Conservation (phyloP, 2,329 filamentous ascomycete genomes). For the Venturia asperata region DNA sequence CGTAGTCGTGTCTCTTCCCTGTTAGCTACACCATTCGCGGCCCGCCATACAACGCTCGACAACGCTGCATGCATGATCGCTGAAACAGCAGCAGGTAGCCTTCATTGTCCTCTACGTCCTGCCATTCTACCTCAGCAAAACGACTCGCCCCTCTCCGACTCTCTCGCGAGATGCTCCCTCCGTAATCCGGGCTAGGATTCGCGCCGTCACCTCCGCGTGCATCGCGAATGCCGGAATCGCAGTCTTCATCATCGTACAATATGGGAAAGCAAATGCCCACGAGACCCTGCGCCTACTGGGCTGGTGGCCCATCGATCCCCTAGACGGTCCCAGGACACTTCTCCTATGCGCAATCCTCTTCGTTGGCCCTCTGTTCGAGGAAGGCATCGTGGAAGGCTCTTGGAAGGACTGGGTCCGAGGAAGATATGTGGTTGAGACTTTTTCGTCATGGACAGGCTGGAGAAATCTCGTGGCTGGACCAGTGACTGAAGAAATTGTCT, state of each 20-base stretch:
- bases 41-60: not conserved
- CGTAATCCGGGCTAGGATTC: constrained; percentile 79
- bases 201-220: constrained; percentile 71
- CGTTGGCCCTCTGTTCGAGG: constrained; percentile 74
- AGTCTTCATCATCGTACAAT: constrained; percentile 55
- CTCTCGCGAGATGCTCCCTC: constrained; percentile 81
- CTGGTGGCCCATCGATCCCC: constrained; percentile 66
- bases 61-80: constrained; percentile 3
- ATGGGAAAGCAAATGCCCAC: constrained; percentile 43
- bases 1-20: constrained; percentile 4
- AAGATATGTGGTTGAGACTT: constrained; percentile 50
- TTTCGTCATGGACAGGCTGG: constrained; percentile 72
- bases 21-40: not conserved
- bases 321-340: constrained; percentile 58
- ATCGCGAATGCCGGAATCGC: constrained; percentile 60
- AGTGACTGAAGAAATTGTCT: constrained; percentile 86
- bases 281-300: constrained; percentile 65
- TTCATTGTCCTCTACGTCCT: constrained; percentile 88
- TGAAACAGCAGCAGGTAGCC: constrained; percentile 47
- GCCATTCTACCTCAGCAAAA: constrained; percentile 77
- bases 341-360: constrained; percentile 73
- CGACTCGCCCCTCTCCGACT: constrained; percentile 69
- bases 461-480: constrained; percentile 83
- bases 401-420: constrained; percentile 60
- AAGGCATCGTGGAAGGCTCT: constrained; percentile 60